Conservation (phyloP, 371 early-diverging fungal species). For the Apophysomyces sp. region DNA sequence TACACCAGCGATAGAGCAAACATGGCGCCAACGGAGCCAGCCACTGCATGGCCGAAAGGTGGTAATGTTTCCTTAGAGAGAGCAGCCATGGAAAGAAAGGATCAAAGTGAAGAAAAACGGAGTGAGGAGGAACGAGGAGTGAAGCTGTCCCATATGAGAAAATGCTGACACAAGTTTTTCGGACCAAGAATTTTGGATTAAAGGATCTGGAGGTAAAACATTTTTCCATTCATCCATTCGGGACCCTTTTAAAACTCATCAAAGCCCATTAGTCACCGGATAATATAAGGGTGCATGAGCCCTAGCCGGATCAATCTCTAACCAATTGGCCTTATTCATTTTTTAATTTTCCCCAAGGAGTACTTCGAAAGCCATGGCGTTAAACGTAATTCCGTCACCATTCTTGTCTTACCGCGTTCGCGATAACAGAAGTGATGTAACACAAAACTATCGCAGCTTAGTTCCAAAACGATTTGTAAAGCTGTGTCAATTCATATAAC, state of each 20-base stretch:
- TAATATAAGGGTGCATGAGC: neutral
- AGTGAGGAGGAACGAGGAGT: conserved; percentile 5
- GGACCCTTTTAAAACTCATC: neutral
- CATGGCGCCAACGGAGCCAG: conserved; percentile 92
- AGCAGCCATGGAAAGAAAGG: conserved; percentile 36
- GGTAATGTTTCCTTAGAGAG: conserved; percentile 63
- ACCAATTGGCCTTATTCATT: too few relatives aligned
- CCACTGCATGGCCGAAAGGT: conserved; percentile 89
- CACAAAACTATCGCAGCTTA: too few relatives aligned
- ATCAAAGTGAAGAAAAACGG: conserved; percentile 12
- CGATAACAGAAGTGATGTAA: too few relatives aligned
- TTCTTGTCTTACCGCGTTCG: too few relatives aligned
- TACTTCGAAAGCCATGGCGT: too few relatives aligned
- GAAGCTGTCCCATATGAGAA: conserved; percentile 5
- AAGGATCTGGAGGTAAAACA: neutral
- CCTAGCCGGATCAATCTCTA: too few relatives aligned
- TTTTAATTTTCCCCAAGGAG: too few relatives aligned
- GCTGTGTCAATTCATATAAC: too few relatives aligned
- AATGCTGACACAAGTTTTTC: conserved; percentile 28
- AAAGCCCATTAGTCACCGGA: neutral
- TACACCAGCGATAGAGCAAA: conserved; percentile 88
- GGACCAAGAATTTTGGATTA: neutral
- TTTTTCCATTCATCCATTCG: neutral
- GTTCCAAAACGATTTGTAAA: too few relatives aligned
- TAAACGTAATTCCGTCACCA: too few relatives aligned